Base-by-base conservation (phyloP, 2,329 filamentous ascomycete genomes). In the Fonsecaea erecta region DNA sequence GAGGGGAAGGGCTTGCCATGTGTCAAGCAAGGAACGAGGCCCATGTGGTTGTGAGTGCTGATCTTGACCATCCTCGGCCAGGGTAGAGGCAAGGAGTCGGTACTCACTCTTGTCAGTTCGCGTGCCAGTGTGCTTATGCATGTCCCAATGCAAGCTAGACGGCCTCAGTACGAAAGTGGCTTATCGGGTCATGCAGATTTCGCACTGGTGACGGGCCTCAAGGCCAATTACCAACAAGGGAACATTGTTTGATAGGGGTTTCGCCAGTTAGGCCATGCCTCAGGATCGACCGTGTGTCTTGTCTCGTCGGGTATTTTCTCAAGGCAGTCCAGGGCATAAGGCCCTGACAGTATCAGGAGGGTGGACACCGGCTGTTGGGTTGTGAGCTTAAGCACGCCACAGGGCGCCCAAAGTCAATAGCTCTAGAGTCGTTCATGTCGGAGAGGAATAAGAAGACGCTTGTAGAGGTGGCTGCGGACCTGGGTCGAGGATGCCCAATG, bases 331-430 rank as follows among this genome's bases (percentile, higher is more conserved):
- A 51, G 40, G 43, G 57, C 37, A 37, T 46, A 32, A 32, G 34
- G 57, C 24, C 28, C 30, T 24, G 21, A 60, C 43, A 14, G 30
- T 52, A 35, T 40, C 57, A 32, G 46, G 43, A 46, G 35, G 58
- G 21, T 11, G 16, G 48, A 21, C 8, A 46, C 57, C 43, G 51
- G n/a, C 46, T 18, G 28, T 30, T 28, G 35, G 21, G 26, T 61
- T 46, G 51, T 24, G 51, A 56, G 52, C 52, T 56, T 56, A 56
- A 62, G 60, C 60, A 62, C 56, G 60, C 60, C 60, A 62, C 60
- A 28, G 52, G 34, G 52, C 52, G 52, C 37, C 60, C 26, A 21
- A 62, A 56, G 52, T 32, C 58, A 18, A 32, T 24, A 48, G 26
- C 16, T 1, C n/a, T 30, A n/a, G 9, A 9, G 21, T 7, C 51